Conservation (phyloP, 2,329 filamentous ascomycete species). For the Sphaceloma murrayae region DNA sequence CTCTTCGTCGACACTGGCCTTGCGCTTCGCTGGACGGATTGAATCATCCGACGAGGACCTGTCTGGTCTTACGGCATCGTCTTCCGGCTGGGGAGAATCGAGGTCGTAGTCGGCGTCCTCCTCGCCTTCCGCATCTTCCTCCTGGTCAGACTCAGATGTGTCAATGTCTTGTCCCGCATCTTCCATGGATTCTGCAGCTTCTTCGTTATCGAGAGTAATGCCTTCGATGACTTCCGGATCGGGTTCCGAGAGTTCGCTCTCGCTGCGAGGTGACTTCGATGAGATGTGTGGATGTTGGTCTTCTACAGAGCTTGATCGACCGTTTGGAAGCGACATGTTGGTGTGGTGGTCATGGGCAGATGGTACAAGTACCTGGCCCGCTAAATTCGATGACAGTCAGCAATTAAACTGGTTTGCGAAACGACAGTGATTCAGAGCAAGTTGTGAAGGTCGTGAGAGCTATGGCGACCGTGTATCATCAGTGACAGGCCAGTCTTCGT, state of each 20-base stretch:
- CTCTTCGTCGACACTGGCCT: constrained; percentile 54
- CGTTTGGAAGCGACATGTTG: constrained; percentile 55
- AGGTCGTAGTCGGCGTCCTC: constrained; percentile 65
- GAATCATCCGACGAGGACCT: constrained; percentile 63
- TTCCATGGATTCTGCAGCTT: constrained; percentile 30
- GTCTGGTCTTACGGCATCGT: constrained; percentile 45
- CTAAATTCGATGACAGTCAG: constrained; percentile 39
- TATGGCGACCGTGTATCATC: constrained; percentile 3
- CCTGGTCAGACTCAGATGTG: constrained; percentile 39
- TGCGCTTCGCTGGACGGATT: constrained; percentile 61
- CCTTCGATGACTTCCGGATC: constrained; percentile 32
- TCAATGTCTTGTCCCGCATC: constrained; percentile 38
- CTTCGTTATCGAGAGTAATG: constrained; percentile 28
- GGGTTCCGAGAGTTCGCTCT: constrained; percentile 68
- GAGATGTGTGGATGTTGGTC: constrained; percentile 37
- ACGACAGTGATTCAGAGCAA: background rate
- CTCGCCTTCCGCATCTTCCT: constrained; percentile 42
- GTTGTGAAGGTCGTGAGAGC: background rate
- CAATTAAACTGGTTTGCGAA: constrained; percentile 22
- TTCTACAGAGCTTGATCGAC: constrained; percentile 50
- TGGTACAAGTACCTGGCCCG: constrained; percentile 54
- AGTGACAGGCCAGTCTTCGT: too few relatives aligned
- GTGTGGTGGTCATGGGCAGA: constrained; percentile 44
- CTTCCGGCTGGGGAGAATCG: constrained; percentile 42
- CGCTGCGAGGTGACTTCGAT: constrained; percentile 48